phyloP scores from a whole-genome alignment of 192 early-diverging fungal species.

The Polychytrium aggregatum region DNA sequence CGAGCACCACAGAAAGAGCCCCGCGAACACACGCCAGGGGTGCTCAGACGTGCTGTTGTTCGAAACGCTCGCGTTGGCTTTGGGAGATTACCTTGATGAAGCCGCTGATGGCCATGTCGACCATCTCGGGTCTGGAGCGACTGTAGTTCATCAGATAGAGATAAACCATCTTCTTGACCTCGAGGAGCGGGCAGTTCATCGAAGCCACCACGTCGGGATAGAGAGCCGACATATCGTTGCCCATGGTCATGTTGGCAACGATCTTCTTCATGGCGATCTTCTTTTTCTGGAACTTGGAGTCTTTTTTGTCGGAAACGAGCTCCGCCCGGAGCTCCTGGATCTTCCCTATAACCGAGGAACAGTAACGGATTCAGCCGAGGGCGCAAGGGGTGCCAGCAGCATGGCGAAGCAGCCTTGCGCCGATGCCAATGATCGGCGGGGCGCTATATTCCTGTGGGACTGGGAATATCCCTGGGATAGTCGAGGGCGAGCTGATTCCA shows the following conservation, averaged over 20 bases:
- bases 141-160: conserved; percentile 96
- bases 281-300: conserved; percentile 66
- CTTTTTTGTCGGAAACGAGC: conserved; percentile 90
- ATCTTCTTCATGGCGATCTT: conserved; percentile 96
- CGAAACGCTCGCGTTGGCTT: too few species aligned
- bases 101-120: conserved; percentile 76
- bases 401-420: background rate
- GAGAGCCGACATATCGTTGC: conserved; percentile 95
- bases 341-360: conserved; percentile 49
- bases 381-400: background rate
- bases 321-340: conserved; percentile 93
- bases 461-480: too few species aligned
- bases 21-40: too few species aligned
- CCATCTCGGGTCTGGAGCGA: conserved; percentile 84
- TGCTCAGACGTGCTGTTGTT: too few species aligned
- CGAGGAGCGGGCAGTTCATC: conserved; percentile 73
- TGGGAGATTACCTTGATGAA: conserved; percentile 61
- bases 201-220: conserved; percentile 86
- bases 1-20: too few species aligned
- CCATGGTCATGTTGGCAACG: conserved; percentile 99
- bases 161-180: conserved; percentile 71
- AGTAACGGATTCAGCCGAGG: background rate
- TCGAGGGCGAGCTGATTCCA: too few species aligned
- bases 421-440: too few species aligned
- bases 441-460: too few species aligned